phyloP scores from a whole-genome alignment of 2,329 filamentous ascomycete genomes.

The Fusarium sp. region DNA sequence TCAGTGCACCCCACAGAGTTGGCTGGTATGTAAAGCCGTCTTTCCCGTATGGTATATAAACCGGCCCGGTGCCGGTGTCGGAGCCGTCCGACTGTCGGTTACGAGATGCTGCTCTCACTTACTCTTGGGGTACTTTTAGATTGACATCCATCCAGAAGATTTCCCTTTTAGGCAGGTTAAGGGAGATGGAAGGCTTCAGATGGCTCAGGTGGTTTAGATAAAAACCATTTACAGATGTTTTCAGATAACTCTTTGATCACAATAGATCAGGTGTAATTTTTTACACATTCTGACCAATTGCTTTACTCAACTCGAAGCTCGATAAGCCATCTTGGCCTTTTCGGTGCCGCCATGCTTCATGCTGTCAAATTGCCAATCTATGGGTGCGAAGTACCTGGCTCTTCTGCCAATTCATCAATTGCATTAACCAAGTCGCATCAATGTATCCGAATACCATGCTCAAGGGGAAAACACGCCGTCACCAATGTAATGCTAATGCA shows the following conservation, averaged over 20 bases:
- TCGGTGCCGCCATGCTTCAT: conserved; percentile 1
- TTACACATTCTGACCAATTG: background rate
- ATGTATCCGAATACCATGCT: conserved; percentile 17
- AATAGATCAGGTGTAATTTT: background rate
- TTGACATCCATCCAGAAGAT: conserved; percentile 30
- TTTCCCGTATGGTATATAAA: conserved; percentile 14
- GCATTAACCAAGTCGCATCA: conserved; percentile 4
- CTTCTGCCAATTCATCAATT: conserved; percentile 11
- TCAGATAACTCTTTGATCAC: background rate
- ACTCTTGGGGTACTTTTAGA: background rate
- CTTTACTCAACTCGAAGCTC: background rate
- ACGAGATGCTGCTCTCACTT: conserved; percentile 8
- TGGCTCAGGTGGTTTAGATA: background rate
- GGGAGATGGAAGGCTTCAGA: background rate
- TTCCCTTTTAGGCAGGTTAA: conserved; percentile 40
- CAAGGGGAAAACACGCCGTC: conserved; percentile 23
- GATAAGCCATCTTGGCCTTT: background rate
- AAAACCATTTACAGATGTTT: background rate
- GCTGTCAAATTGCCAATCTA: conserved; percentile 10
- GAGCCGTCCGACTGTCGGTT: conserved; percentile 29
- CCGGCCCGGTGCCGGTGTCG: conserved; percentile 47
- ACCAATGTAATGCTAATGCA: conserved; percentile 34
- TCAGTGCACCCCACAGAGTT: conserved; percentile 17
- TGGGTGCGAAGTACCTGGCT: background rate
- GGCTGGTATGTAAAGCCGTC: conserved; percentile 10